phyloP scores from a whole-genome alignment of 768 basidiomycete species.

The Lactarius psammicola region DNA sequence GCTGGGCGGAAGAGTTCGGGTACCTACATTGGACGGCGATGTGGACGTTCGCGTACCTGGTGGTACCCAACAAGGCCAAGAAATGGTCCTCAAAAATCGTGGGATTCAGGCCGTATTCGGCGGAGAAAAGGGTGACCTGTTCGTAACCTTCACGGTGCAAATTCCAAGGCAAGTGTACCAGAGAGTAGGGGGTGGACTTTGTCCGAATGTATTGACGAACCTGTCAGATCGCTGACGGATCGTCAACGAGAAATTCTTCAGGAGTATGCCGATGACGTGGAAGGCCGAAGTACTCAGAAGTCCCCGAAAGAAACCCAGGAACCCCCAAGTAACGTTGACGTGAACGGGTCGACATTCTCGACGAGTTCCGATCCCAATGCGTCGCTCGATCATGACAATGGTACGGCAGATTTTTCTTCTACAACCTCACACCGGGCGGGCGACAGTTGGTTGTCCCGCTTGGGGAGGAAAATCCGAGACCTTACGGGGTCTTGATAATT shows the following conservation, averaged over 20 bases:
- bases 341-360: constrained; percentile 29
- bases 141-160: constrained; percentile 83
- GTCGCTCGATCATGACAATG: constrained; percentile 50
- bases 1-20: constrained; percentile 87
- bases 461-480: constrained; percentile 64
- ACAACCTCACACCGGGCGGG: constrained; percentile 47
- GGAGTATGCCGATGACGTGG: constrained; percentile 90
- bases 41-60: constrained; percentile 90
- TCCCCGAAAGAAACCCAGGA: constrained; percentile 30
- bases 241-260: constrained; percentile 87
- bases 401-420: constrained; percentile 71
- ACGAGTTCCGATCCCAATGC: constrained; percentile 5
- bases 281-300: constrained; percentile 50
- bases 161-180: constrained; percentile 75
- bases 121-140: constrained; percentile 74
- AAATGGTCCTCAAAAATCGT: constrained; percentile 88
- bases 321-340: constrained; percentile 28
- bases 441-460: constrained; percentile 68
- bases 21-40: constrained; percentile 93
- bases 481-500: constrained; percentile 70
- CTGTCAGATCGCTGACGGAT: constrained; percentile 68
- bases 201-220: constrained; percentile 13
- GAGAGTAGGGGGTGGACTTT: constrained; percentile 10
- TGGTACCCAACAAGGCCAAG: constrained; percentile 96
- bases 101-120: constrained; percentile 68